Evolutionary conservation across 306 rosid species (phyloP).

Genomic region (Fragaria ananassa): DNA sequence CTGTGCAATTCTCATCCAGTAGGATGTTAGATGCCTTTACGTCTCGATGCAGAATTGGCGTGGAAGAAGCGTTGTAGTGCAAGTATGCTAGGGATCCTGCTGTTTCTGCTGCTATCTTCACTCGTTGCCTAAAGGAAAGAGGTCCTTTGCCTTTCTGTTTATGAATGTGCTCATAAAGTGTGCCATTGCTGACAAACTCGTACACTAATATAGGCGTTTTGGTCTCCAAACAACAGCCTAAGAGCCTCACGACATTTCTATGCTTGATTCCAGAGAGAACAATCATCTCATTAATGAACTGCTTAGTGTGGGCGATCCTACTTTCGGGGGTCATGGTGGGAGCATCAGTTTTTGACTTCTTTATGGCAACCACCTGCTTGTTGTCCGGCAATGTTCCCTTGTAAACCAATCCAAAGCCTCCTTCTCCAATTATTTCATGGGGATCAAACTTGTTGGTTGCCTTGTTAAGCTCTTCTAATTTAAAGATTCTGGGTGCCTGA

Average conservation of each 20-base stretch:
- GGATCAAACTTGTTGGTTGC: conserved; percentile 19
- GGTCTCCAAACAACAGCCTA: background rate
- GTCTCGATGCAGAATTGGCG: conserved; percentile 16
- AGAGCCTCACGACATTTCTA: background rate
- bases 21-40: background rate
- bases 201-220: background rate
- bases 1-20: background rate
- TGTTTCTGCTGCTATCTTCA: conserved; percentile 23
- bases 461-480: conserved; percentile 1
- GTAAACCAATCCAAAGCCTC: conserved; percentile 9
- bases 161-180: background rate
- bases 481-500: background rate
- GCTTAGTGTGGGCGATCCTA: background rate
- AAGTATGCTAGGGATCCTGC: conserved; percentile 23
- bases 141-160: background rate
- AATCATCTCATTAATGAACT: background rate
- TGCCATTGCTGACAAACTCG: background rate
- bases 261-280: background rate
- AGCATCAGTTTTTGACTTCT: conserved; percentile 12
- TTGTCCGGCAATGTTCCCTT: conserved; percentile 11
- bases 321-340: background rate
- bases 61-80: background rate
- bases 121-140: conserved; percentile 11
- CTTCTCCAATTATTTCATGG: background rate
- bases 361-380: conserved; percentile 15